Evolutionary conservation across 257 asterid species (phyloP), one percentile per base, ranked within the genome.

Genomic region (Solanum pinnatisectum): DNA sequence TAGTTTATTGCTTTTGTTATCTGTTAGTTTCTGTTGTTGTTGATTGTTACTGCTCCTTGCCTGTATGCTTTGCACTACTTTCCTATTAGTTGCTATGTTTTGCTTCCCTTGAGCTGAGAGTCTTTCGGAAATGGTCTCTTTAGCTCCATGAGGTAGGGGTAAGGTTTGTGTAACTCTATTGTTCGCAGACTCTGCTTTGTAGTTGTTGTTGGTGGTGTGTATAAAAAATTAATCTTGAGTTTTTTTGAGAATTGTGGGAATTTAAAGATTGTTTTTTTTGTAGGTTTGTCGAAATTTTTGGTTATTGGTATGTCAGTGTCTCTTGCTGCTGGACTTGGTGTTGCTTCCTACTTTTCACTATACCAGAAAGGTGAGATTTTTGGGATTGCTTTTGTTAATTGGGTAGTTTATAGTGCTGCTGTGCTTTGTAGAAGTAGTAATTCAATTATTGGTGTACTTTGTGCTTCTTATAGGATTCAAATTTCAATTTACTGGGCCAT

Each of bases 281-380:
- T 88, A 95, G 98, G 95, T 87, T 87, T 89, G 91, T 87, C 90
- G 78, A 87, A 90, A 90, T 87, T 94, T 90, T 84, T 93, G 89
- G 88, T 92, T 36, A 65, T 94, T 89, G 95, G 97, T 63, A 39
- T 88, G 87, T 98, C 94, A 87, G 95, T 94, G 78, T 94, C 97
- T 23, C 88, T 91, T 88, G 92, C 91, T 83, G 95, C 91, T 60
- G 88, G 92, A 87, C 90, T 95, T 88, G 98, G 96, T 46, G 90
- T 94, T 56, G 40, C 95, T 86, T 93, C 95, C 44, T 93, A 88
- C 86, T 87, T 90, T 90, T 92, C 93, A 23, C 65, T 95, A 72
- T 92, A 94, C 63, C 89, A 85, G 68, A 93, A 89, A 92, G 98
- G 97, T 95, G 18, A 70, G 72, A n/a, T 84, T 4, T 14, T 49